Evolutionary conservation across 1,139 yeast species (phyloP), one percentile per base, ranked within the genome.

Genomic region (Protomyces pachydermus): DNA sequence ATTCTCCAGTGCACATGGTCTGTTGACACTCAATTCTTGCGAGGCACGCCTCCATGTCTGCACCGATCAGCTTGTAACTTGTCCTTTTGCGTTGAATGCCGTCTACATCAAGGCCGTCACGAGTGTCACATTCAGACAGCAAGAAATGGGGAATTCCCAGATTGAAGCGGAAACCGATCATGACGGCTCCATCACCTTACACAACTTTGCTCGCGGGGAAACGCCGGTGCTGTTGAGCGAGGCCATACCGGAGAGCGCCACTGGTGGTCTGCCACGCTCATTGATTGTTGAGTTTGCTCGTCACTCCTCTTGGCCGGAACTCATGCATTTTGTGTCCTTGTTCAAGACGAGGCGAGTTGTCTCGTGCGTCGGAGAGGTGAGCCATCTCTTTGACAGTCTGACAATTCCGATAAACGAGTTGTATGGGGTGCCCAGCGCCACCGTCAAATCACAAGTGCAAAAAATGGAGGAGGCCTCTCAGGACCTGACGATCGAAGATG

Each of bases 11-110:
- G 20, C 38, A 1, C 23, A 45, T 20, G 25, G 48, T 12, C 23
- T 50, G 28, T 60, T 72, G 45, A 72, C 76, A 1, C 60, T 62
- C 1, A 71, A 72, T 5, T 58, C 70, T 2, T 6, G 25, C 2
- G 64, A 54, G 5, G 68, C 75, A 3, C 69, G 74, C 6, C 73
- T 78, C 60, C 80, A 78, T 67, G 73, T 1, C 67, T 72, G 12
- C 72, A 63, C 16, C 28, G 61, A 39, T 18, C 60, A 52, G 34
- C 62, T 65, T 50, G 20, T 38, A 3, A 50, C 52, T 23, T 38
- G 56, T 28, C 42, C 45, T 14, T 5, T 8, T 8, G 66, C 35
- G 10, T 65, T 54, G 35, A 58, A 60, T 1, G 65, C 42, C 18
- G 56, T 16, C 42, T 63, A 2, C 54, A 48, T 38, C 53, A 54